Conservation (phyloP, 768 basidiomycete genomes). For the Mycena rosella region DNA sequence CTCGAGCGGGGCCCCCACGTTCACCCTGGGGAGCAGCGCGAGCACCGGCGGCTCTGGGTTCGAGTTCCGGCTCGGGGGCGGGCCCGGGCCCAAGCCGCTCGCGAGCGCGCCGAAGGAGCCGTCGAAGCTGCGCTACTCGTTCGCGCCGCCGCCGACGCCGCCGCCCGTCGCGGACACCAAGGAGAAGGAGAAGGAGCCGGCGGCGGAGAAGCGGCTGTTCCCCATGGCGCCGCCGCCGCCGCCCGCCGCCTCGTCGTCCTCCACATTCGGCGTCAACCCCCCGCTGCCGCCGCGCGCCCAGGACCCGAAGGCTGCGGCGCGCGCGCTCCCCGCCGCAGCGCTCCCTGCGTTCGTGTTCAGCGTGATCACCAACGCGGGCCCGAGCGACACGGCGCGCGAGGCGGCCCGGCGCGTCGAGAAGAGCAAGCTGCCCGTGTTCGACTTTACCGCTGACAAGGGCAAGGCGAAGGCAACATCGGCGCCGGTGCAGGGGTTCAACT, state of each 20-base stretch:
- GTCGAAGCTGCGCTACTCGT: slow-evolving; percentile 76
- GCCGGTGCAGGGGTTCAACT: slow-evolving; percentile 41
- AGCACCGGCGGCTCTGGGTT: slow-evolving; percentile 26
- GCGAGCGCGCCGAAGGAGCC: slow-evolving; percentile 77
- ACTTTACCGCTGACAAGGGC: slow-evolving; percentile 43
- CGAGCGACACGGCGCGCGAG: slow-evolving; percentile 43
- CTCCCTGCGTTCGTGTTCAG: slow-evolving; percentile 56
- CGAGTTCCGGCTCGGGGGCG: slow-evolving; percentile 32
- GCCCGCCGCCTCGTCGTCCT: slow-evolving; percentile 14
- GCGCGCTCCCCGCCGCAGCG: slow-evolving; percentile 42
- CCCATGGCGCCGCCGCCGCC: slow-evolving; percentile 35
- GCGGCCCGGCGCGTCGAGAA: slow-evolving; percentile 55
- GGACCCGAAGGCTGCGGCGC: slow-evolving; percentile 49
- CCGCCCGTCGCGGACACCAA: slow-evolving; percentile 36
- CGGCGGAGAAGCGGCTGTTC: neutral
- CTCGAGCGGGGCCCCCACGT: neutral
- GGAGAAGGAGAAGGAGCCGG: slow-evolving; percentile 13
- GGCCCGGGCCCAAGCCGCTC: slow-evolving; percentile 38
- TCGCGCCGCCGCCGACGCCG: slow-evolving; percentile 46
- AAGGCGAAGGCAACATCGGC: slow-evolving; percentile 28
- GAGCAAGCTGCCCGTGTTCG: slow-evolving; percentile 61
- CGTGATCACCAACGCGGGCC: slow-evolving; percentile 38
- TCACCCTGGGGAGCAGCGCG: slow-evolving; percentile 13
- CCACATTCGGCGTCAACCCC: neutral
- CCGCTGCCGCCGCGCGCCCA: too few species aligned